A percentile compares a stretch with the other conserved stretches of the same genome.
These are phyloP conservation scores for Taxillus chinensis DNA, from an alignment of 164 flowering plant species.

Conservation along the genomic window DNA sequence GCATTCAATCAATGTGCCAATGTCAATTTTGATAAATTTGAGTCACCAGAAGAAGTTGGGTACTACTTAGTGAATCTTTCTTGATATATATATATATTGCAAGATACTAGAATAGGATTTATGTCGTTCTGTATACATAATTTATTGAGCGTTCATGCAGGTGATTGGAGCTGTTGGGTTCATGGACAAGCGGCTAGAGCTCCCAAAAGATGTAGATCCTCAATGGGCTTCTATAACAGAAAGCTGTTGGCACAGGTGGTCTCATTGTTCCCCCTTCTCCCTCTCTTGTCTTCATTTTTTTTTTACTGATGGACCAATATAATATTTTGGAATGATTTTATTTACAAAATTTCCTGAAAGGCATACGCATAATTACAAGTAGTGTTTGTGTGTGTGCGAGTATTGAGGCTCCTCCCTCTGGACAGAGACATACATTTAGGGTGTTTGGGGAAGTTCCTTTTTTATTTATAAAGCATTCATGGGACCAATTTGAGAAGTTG, in stretches of 20 bases:
- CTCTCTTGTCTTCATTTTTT: too few species aligned
- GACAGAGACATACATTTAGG: too few species aligned
- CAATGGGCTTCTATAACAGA: conserved; percentile 74
- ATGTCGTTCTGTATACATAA: background rate
- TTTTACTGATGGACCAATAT: too few species aligned
- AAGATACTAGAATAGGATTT: too few species aligned
- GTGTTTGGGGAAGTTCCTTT: too few species aligned
- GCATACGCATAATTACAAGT: background rate
- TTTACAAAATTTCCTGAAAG: background rate
- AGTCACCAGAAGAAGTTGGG: background rate
- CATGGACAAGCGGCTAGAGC: conserved; percentile 86
- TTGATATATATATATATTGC: too few species aligned
- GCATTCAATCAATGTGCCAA: background rate
- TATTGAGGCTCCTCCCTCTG: background rate
- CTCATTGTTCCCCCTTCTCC: background rate
- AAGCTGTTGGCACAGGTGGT: conserved; percentile 90
- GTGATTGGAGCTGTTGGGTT: conserved; percentile 97
- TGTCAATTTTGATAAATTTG: background rate
- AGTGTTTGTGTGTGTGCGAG: background rate
- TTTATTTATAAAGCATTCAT: too few species aligned
- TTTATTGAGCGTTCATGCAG: conserved; percentile 26
- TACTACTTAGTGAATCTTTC: too few species aligned
- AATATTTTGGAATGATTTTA: background rate
- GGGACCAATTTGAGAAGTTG: too few species aligned
- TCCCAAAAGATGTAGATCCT: conserved; percentile 75